These are phyloP conservation scores for Aspergillus versicolor DNA, from an alignment of 2,329 filamentous ascomycete genomes.

Conservation along the genomic window DNA sequence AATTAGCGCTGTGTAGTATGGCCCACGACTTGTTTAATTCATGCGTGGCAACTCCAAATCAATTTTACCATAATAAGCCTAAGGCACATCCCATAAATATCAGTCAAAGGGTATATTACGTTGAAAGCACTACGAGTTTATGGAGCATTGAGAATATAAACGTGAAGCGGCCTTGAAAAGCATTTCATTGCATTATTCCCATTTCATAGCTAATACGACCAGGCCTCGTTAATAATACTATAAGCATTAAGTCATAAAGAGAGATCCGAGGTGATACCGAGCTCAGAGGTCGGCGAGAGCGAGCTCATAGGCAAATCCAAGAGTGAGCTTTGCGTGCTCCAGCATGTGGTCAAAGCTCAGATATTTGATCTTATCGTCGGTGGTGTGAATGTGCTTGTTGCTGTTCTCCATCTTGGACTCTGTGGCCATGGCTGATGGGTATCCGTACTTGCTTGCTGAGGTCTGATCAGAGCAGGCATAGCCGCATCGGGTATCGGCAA, in stretches of 20 bases:
- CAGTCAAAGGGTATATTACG: too few species aligned
- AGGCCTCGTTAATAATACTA: conserved; percentile 5
- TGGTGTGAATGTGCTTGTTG: conserved; percentile 72
- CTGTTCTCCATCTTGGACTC: conserved; percentile 60
- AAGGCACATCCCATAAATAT: too few species aligned
- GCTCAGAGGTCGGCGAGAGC: conserved; percentile 58
- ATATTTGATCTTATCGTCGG: conserved; percentile 68
- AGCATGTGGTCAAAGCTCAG: conserved; percentile 87
- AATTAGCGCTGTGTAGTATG: too few species aligned
- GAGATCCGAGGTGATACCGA: background rate
- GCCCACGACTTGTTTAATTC: too few species aligned
- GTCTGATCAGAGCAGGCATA: conserved; percentile 77
- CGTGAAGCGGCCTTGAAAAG: too few species aligned
- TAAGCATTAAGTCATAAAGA: conserved; percentile 2
- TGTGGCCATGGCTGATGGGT: conserved; percentile 64
- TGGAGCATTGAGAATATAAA: too few species aligned
- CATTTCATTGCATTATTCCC: background rate
- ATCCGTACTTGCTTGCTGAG: conserved; percentile 65
- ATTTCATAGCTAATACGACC: background rate
- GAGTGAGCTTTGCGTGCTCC: conserved; percentile 80
- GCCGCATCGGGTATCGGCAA: conserved; percentile 82
- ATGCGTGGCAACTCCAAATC: too few species aligned
- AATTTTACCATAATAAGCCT: too few species aligned
- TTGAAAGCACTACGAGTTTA: too few species aligned
- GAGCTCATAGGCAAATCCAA: conserved; percentile 81